Conservation (phyloP, 1,284 basidiomycete genomes). For the Fomitopsis palustris region DNA sequence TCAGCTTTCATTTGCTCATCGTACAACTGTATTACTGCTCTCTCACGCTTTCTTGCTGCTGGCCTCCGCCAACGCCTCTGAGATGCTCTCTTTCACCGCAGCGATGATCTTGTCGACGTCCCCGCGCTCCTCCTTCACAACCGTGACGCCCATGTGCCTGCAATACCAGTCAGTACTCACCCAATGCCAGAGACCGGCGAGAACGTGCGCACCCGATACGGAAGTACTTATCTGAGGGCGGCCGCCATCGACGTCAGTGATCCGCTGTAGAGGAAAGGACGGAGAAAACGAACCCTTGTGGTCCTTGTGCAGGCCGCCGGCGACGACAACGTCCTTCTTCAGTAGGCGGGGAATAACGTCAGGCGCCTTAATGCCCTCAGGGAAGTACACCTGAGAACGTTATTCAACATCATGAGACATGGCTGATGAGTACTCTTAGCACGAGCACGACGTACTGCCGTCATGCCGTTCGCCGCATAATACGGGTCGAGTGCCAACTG, state of each 20-base stretch:
- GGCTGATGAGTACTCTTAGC: background rate
- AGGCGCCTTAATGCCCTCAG: slow-evolving; percentile 67
- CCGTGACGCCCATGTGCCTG: slow-evolving; percentile 91
- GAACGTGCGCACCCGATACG: slow-evolving; percentile 57
- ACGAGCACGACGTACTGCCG: slow-evolving; percentile 51
- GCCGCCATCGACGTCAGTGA: slow-evolving; percentile 8
- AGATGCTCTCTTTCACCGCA: slow-evolving; percentile 59
- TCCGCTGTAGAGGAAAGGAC: background rate
- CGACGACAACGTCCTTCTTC: slow-evolving; percentile 76
- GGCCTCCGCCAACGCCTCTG: slow-evolving; percentile 41
- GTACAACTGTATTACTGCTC: slow-evolving; percentile 8
- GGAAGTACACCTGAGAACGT: slow-evolving; percentile 62
- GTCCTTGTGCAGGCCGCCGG: slow-evolving; percentile 86
- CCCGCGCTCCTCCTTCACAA: slow-evolving; percentile 61
- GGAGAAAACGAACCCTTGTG: slow-evolving; percentile 64
- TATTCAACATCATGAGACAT: background rate
- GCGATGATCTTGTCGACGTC: slow-evolving; percentile 78
- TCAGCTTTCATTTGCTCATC: background rate
- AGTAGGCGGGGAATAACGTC: slow-evolving; percentile 74
- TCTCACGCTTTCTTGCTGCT: slow-evolving; percentile 30
- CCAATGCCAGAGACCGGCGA: background rate
- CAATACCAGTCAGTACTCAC: background rate
- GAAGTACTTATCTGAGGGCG: slow-evolving; percentile 70
- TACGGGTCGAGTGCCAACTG: slow-evolving; percentile 62
- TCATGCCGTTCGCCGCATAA: slow-evolving; percentile 91